These are phyloP conservation scores for Cordyceps cateniannulata DNA, from an alignment of 2,329 filamentous ascomycete species.

Conservation along the genomic window DNA sequence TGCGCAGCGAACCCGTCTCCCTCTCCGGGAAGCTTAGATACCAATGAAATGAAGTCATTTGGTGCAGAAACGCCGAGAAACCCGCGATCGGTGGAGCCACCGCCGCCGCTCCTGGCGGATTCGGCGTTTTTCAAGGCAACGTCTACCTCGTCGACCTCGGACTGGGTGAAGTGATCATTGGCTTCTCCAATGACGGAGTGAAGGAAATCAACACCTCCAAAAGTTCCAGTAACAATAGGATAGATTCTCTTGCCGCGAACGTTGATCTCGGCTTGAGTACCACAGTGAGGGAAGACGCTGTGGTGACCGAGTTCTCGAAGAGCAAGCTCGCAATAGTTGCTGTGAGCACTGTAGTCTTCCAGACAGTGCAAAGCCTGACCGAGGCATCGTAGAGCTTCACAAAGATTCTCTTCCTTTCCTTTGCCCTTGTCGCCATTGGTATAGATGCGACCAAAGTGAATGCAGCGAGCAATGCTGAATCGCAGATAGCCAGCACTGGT, in stretches of 20 bases:
- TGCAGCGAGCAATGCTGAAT: constrained; percentile 65
- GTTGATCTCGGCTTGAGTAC: constrained; percentile 58
- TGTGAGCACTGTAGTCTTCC: constrained; percentile 75
- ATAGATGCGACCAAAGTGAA: constrained; percentile 73
- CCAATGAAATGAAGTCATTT: constrained; percentile 61
- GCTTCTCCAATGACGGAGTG: constrained; percentile 74
- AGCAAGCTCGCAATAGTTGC: constrained; percentile 68
- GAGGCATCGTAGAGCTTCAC: constrained; percentile 69
- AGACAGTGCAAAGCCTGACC: constrained; percentile 72
- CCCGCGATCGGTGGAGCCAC: constrained; percentile 29
- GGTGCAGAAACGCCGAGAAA: constrained; percentile 34
- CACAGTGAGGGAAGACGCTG: constrained; percentile 69
- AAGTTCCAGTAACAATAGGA: constrained; percentile 66
- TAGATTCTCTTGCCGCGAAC: constrained; percentile 58
- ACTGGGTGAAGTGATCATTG: constrained; percentile 78
- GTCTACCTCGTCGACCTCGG: constrained; percentile 76
- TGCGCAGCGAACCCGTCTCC: constrained; percentile 61
- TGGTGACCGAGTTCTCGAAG: constrained; percentile 61
- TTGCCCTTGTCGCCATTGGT: constrained; percentile 53
- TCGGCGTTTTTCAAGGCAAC: constrained; percentile 65
- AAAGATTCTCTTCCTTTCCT: constrained; percentile 71
- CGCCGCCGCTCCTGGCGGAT: constrained; percentile 32
- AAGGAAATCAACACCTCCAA: constrained; percentile 78
- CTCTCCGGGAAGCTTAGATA: constrained; percentile 68
- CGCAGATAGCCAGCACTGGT: constrained; percentile 83